phyloP scores from a whole-genome alignment of 495 filamentous ascomycete species.

The Aspergillus indologenus region DNA sequence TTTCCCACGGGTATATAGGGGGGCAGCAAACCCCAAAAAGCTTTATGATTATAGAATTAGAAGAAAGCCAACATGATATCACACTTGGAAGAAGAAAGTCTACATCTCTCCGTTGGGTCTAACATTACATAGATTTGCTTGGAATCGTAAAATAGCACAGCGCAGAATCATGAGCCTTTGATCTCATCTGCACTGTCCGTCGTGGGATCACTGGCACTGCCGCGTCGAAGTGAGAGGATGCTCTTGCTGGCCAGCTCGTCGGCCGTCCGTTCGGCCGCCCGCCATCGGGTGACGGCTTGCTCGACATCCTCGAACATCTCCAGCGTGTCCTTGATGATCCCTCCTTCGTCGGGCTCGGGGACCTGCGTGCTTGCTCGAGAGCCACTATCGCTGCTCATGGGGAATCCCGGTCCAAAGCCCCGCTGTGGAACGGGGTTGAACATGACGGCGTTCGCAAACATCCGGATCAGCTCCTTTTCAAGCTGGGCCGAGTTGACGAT shows the following conservation, averaged over 20 bases:
- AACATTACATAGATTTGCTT: conserved; percentile 26
- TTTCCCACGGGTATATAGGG: not conserved
- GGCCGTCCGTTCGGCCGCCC: conserved; percentile 52
- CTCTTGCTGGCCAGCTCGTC: conserved; percentile 45
- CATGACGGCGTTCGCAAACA: conserved; percentile 98
- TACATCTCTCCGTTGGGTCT: conserved; percentile 8
- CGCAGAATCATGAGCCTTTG: conserved; percentile 28
- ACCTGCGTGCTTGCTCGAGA: conserved; percentile 45
- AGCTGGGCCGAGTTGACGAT: conserved; percentile 94
- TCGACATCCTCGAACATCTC: conserved; percentile 83
- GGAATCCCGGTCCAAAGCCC: conserved; percentile 62
- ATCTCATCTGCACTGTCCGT: conserved; percentile 42
- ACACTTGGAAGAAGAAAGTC: not conserved
- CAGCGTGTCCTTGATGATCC: conserved; percentile 74
- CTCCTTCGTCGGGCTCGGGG: conserved; percentile 65
- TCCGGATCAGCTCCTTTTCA: conserved; percentile 92
- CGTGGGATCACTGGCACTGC: conserved; percentile 43
- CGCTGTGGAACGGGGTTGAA: conserved; percentile 78
- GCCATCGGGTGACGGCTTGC: conserved; percentile 54
- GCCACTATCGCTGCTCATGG: conserved; percentile 37
- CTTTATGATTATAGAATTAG: conserved; percentile 6
- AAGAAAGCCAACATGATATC: not conserved
- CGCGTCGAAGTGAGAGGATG: conserved; percentile 40
- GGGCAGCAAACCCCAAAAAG: not conserved
- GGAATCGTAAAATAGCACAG: conserved; percentile 17